These are phyloP conservation scores for Viola pubescens DNA, from an alignment of 441 rosid genomes.

Conservation along the genomic window DNA sequence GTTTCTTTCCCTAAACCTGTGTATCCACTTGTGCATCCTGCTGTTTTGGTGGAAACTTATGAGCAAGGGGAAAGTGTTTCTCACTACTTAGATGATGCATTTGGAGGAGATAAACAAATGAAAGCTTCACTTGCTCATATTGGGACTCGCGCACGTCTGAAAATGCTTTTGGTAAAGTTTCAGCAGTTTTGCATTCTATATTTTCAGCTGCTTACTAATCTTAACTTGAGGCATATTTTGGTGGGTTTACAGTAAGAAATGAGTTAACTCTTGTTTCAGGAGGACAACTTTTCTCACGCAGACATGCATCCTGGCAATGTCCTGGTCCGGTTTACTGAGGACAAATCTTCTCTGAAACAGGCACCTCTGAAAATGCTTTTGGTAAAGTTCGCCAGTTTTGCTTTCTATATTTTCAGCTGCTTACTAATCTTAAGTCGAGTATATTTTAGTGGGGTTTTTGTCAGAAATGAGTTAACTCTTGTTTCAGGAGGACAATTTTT, in stretches of 20 bases:
- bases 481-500: conserved; percentile 96
- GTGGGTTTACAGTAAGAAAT: conserved; percentile 7
- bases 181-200: too few species aligned
- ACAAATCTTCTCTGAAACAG: conserved; percentile 53
- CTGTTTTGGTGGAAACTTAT: conserved; percentile 95
- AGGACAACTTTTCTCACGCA: conserved; percentile 99
- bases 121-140: conserved; percentile 93
- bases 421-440: not conserved
- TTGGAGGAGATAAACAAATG: conserved; percentile 62
- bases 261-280: conserved; percentile 45
- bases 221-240: not conserved
- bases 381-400: conserved; percentile 29
- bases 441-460: not conserved
- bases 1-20: conserved; percentile 99
- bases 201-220: not conserved
- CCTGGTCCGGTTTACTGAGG: conserved; percentile 48
- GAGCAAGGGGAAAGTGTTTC: conserved; percentile 96
- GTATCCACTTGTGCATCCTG: conserved; percentile 98
- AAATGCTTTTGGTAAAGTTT: conserved; percentile 84
- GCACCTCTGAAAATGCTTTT: conserved; percentile 98
- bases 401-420: too few species aligned
- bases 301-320: conserved; percentile 99
- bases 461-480: conserved; percentile 14
- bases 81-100: conserved; percentile 62
- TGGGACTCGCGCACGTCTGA: conserved; percentile 96